A percentile compares a stretch with the other conserved stretches of the same genome.
Conservation (phyloP, 129 eudicot genomes). For the Arctium lappa region DNA sequence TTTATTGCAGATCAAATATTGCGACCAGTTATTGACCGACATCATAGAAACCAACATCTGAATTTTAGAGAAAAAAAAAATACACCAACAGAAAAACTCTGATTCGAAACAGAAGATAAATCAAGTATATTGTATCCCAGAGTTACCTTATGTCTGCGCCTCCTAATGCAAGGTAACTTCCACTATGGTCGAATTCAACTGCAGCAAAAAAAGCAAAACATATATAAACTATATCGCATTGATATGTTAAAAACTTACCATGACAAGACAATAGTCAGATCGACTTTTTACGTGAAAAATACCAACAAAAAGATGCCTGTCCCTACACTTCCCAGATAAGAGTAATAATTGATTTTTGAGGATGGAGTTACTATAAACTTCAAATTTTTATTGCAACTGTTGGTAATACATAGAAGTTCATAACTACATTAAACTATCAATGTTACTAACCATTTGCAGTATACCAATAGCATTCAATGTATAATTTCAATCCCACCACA, state of each 20-base stretch:
- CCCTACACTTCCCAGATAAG: background rate
- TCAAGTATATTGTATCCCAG: background rate
- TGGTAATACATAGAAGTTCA: background rate
- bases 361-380: background rate
- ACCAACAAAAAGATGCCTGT: background rate
- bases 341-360: background rate
- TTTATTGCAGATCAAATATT: background rate
- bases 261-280: background rate
- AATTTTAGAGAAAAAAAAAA: background rate
- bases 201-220: constrained; percentile 8
- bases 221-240: background rate
- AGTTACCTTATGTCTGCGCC: constrained; percentile 74
- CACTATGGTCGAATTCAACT: constrained; percentile 81
- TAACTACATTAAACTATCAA: background rate
- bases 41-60: background rate
- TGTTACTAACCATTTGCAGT: too few relatives aligned
- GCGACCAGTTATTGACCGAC: background rate
- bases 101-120: background rate
- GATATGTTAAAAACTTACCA: background rate
- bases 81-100: background rate
- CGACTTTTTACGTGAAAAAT: background rate
- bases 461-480: too few relatives aligned
- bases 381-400: background rate
- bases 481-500: background rate
- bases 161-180: constrained; percentile 74